Percentiles rank a stretch among this genome's conserved stretches.
Evolutionary conservation across 768 basidiomycete genomes (phyloP).

Genomic region (Suillus decipiens): DNA sequence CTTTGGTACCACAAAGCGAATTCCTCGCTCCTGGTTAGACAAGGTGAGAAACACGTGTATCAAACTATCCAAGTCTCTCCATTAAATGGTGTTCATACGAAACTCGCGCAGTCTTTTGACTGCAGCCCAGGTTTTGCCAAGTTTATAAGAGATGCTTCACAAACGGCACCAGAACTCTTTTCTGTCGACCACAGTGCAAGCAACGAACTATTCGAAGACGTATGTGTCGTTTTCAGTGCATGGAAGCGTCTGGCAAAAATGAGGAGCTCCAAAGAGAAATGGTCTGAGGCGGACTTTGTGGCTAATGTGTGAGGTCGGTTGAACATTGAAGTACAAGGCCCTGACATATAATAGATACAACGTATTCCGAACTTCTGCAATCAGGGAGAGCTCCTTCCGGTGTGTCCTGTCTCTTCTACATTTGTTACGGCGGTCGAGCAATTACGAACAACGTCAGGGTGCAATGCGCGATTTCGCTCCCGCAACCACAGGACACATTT

Average conservation of each 20-base stretch:
- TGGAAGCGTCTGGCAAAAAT: constrained; percentile 48
- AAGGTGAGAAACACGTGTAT: constrained; percentile 29
- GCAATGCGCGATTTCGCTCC: constrained; percentile 50
- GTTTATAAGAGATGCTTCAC: constrained; percentile 35
- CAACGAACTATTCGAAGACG: constrained; percentile 36
- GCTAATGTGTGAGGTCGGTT: constrained; percentile 48
- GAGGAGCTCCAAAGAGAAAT: constrained; percentile 46
- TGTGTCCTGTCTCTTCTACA: constrained; percentile 23
- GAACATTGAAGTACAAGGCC: background rate
- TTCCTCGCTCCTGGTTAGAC: constrained; percentile 46
- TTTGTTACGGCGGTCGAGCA: too few relatives aligned
- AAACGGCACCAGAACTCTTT: constrained; percentile 43
- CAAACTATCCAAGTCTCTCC: background rate
- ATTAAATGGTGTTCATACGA: background rate
- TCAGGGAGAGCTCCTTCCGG: constrained; percentile 45
- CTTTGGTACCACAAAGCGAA: constrained; percentile 36
- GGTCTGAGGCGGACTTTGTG: constrained; percentile 56
- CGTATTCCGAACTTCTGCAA: constrained; percentile 47
- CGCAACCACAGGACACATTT: constrained; percentile 39
- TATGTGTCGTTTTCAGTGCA: constrained; percentile 43
- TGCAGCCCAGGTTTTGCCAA: constrained; percentile 5
- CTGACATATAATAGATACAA: constrained; percentile 42
- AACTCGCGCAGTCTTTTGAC: constrained; percentile 1
- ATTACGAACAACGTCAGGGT: constrained; percentile 33
- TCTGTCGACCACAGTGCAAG: constrained; percentile 21